Evolutionary conservation across 2,329 filamentous ascomycete species (phyloP).

Genomic region (Simplicillium sp.): DNA sequence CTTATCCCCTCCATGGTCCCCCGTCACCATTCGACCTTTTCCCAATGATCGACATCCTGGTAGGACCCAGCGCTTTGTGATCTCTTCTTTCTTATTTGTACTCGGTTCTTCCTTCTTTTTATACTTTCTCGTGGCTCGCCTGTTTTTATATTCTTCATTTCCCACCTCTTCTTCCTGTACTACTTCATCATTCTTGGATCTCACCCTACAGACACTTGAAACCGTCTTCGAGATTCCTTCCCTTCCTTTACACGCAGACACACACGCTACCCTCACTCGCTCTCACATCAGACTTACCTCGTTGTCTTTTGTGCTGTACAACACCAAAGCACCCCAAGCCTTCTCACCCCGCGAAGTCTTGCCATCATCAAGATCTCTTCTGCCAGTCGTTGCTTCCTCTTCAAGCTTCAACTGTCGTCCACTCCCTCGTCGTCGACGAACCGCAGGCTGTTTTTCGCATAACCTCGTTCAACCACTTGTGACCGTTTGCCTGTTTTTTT

Average conservation of each 20-base stretch:
- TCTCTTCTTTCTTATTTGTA: slow-evolving; percentile 34
- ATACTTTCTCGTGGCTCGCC: slow-evolving; percentile 23
- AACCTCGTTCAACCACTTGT: background rate
- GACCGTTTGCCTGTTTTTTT: background rate
- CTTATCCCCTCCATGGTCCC: slow-evolving; percentile 38
- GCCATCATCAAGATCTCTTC: slow-evolving; percentile 12
- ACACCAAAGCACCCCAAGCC: background rate
- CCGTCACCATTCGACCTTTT: slow-evolving; percentile 24
- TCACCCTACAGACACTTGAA: slow-evolving; percentile 14
- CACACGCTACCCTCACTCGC: slow-evolving; percentile 6
- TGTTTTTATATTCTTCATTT: slow-evolving; percentile 4
- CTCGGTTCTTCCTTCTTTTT: slow-evolving; percentile 40
- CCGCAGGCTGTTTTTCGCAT: background rate
- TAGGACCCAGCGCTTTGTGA: slow-evolving; percentile 30
- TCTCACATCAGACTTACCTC: slow-evolving; percentile 4
- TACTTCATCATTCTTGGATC: slow-evolving; percentile 17
- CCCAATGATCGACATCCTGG: slow-evolving; percentile 39
- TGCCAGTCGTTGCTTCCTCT: slow-evolving; percentile 18
- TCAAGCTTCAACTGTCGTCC: too few species aligned
- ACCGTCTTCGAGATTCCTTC: slow-evolving; percentile 22
- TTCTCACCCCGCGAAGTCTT: too few species aligned
- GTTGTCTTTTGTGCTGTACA: slow-evolving; percentile 11
- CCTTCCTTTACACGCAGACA: slow-evolving; percentile 29
- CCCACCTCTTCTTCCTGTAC: slow-evolving; percentile 26
- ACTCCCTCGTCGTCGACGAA: too few species aligned